Conservation (phyloP, 495 filamentous ascomycete genomes). For the Xeromyces bisporus region DNA sequence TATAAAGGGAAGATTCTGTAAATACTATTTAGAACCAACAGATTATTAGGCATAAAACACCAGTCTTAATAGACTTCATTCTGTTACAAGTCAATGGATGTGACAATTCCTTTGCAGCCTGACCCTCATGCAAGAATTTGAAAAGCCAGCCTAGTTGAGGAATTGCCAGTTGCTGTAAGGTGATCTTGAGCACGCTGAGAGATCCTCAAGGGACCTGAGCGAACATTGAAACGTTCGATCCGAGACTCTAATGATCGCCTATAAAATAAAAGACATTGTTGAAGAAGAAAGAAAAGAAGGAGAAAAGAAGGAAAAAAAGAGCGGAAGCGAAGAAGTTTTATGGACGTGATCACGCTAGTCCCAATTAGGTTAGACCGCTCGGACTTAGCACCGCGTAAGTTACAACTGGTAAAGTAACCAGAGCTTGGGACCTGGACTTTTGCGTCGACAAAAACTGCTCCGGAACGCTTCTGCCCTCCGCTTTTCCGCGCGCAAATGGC, state of each 20-base stretch:
- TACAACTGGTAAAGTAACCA: no score
- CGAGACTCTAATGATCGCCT: conserved; percentile 99
- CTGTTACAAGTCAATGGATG: conserved; percentile 16
- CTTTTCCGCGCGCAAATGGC: conserved; percentile 10
- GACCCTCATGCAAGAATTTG: conserved; percentile 34
- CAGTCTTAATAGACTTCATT: no score
- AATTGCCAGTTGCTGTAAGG: conserved; percentile 71
- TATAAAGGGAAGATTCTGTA: conserved; percentile 1
- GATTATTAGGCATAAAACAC: no score
- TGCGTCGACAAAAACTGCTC: conserved; percentile 2
- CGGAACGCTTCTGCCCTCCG: conserved; percentile 1
- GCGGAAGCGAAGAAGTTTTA: conserved; percentile 2
- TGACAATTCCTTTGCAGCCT: conserved; percentile 35
- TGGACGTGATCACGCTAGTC: conserved; percentile 11
- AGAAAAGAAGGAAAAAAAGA: conserved; percentile 27
- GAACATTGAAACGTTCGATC: conserved; percentile 85
- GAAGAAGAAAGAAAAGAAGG: conserved; percentile 37
- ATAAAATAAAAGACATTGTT: conserved; percentile 85
- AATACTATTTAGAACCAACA: no score
- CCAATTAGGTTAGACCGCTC: conserved; percentile 10
- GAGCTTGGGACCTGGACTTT: not conserved
- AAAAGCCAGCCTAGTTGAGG: conserved; percentile 48
- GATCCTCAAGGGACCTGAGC: conserved; percentile 68
- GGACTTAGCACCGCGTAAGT: not conserved
- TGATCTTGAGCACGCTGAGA: conserved; percentile 97